phyloP scores from a whole-genome alignment of 2,329 filamentous ascomycete species.

The Aureobasidium uvarum region DNA sequence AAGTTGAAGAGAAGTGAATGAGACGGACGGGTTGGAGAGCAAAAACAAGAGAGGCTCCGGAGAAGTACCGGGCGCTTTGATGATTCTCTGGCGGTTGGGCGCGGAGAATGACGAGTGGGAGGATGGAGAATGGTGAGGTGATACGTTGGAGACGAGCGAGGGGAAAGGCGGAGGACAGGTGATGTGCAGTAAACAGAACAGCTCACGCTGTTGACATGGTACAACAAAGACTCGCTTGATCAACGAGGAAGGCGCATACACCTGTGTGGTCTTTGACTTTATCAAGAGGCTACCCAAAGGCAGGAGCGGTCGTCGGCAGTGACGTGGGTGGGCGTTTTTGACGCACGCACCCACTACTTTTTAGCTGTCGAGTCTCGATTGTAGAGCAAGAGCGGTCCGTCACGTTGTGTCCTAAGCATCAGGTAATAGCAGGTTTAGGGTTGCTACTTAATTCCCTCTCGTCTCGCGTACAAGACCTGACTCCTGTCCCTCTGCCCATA shows the following conservation, averaged over 20 bases:
- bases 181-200: slow-evolving; percentile 6
- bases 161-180: slow-evolving; percentile 22
- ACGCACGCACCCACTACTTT: slow-evolving; percentile 2
- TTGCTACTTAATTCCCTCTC: slow-evolving; percentile 11
- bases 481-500: neutral
- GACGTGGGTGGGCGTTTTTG: neutral
- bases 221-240: neutral
- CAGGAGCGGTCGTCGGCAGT: slow-evolving; percentile 5
- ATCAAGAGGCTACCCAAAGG: neutral
- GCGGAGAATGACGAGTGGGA: slow-evolving; percentile 23
- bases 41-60: slow-evolving; percentile 20
- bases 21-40: neutral
- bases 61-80: slow-evolving; percentile 25
- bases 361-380: slow-evolving; percentile 5
- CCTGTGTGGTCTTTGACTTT: neutral
- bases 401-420: slow-evolving; percentile 1
- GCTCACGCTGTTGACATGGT: neutral
- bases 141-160: slow-evolving; percentile 16
- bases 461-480: slow-evolving; percentile 5
- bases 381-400: slow-evolving; percentile 5
- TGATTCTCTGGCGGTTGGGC: slow-evolving; percentile 4
- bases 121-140: slow-evolving; percentile 19
- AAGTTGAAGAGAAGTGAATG: slow-evolving; percentile 6
- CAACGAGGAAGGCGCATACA: neutral
- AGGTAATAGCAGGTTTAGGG: slow-evolving; percentile 10